A percentile compares a stretch with the other conserved stretches of the same genome.
These are phyloP conservation scores for Coemansia interrupta DNA, from an alignment of 192 early-diverging fungal species.

Conservation along the genomic window DNA sequence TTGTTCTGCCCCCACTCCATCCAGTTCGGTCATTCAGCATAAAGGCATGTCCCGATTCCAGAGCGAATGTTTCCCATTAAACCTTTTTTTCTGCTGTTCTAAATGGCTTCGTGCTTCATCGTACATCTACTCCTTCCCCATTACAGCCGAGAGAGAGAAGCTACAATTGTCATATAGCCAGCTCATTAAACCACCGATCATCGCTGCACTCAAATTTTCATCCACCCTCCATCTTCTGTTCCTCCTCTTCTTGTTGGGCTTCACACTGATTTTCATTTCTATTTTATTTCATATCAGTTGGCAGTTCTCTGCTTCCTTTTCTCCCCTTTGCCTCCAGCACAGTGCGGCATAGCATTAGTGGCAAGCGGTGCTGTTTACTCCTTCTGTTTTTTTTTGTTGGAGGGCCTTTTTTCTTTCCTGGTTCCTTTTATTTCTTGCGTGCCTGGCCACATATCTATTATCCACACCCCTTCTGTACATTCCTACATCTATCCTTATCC, in stretches of 20 bases:
- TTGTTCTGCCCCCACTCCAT: background rate
- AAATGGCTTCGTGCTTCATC: conserved; percentile 6
- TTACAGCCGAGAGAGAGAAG: conserved; percentile 1
- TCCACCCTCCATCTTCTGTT: background rate
- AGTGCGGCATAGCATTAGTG: too few species aligned
- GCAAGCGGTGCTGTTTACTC: background rate
- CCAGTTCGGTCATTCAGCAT: background rate
- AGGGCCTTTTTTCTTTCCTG: background rate
- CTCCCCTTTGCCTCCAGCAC: background rate
- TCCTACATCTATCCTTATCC: conserved; percentile 7
- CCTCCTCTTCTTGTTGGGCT: background rate
- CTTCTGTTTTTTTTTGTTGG: background rate
- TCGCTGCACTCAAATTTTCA: background rate
- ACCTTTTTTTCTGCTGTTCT: background rate
- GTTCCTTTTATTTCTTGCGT: background rate
- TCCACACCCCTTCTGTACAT: conserved; percentile 1
- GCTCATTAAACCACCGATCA: conserved; percentile 3
- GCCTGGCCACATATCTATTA: background rate
- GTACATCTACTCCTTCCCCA: background rate
- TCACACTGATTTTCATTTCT: conserved; percentile 6
- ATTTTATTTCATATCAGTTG: conserved; percentile 3
- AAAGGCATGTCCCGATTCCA: background rate
- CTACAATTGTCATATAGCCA: background rate
- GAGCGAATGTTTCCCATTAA: background rate
- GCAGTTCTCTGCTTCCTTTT: background rate